phyloP scores from a whole-genome alignment of 148 eudicot genomes.

The Nyssa sinensis region DNA sequence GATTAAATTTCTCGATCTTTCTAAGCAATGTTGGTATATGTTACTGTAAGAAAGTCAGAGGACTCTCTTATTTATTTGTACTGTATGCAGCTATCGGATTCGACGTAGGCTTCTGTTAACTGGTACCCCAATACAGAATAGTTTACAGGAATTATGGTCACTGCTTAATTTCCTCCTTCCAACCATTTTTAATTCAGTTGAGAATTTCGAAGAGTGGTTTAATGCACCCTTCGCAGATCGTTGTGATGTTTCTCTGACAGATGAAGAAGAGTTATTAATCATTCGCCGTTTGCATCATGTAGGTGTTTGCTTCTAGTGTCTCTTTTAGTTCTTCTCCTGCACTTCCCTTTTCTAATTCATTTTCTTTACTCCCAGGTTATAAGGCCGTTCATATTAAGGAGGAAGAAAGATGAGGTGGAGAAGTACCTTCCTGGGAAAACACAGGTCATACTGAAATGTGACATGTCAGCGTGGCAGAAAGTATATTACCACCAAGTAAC shows the following conservation, averaged over 20 bases:
- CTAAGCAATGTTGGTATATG: not conserved
- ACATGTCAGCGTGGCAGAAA: slow-evolving; percentile 98
- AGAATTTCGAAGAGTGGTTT: slow-evolving; percentile 98
- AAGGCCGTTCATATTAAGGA: slow-evolving; percentile 94
- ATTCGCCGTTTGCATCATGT: slow-evolving; percentile 98
- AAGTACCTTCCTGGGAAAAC: slow-evolving; percentile 87
- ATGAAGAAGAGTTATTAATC: slow-evolving; percentile 88
- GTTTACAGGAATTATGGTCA: slow-evolving; percentile 95
- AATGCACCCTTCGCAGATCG: slow-evolving; percentile 97
- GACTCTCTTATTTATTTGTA: not conserved
- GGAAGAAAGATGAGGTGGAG: slow-evolving; percentile 98
- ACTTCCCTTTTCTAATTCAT: slow-evolving; percentile 9
- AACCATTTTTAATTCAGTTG: slow-evolving; percentile 89
- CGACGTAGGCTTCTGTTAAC: slow-evolving; percentile 87
- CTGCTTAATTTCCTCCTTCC: slow-evolving; percentile 97
- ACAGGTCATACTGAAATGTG: slow-evolving; percentile 94
- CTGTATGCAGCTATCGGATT: slow-evolving; percentile 64
- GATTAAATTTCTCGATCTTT: not conserved
- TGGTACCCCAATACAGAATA: slow-evolving; percentile 98
- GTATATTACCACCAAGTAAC: slow-evolving; percentile 93
- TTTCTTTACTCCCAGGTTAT: slow-evolving; percentile 56
- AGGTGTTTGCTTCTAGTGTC: slow-evolving; percentile 24
- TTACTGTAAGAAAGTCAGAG: too few relatives aligned
- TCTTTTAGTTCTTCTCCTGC: slow-evolving; percentile 7
- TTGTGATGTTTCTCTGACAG: slow-evolving; percentile 79